Evolutionary conservation across 257 asterid species (phyloP).

Genomic region (Eustoma russellianum): DNA sequence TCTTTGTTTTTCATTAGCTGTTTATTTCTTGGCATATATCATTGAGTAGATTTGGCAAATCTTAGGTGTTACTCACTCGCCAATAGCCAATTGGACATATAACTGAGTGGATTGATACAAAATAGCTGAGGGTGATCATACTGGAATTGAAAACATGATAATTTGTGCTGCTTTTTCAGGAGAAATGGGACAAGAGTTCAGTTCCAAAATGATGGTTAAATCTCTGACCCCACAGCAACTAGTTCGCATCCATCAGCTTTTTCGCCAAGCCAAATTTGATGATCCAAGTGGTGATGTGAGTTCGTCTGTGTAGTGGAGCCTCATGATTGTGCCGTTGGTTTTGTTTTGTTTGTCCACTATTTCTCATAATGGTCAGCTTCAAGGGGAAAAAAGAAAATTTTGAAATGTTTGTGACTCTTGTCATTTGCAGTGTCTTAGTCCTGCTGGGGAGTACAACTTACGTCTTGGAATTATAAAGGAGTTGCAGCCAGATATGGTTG

Average conservation of each 20-base stretch:
- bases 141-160: no score
- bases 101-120: no score
- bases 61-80: neutral
- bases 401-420: constrained; percentile 4
- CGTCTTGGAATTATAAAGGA: constrained; percentile 87
- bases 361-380: constrained; percentile 1
- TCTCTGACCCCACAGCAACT: constrained; percentile 79
- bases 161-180: constrained; percentile 25
- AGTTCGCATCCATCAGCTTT: constrained; percentile 85
- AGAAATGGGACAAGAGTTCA: constrained; percentile 85
- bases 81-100: no score
- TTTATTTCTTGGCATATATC: no score
- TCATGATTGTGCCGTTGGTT: neutral
- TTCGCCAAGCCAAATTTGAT: constrained; percentile 94
- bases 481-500: constrained; percentile 92
- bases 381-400: neutral
- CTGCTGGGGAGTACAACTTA: constrained; percentile 89
- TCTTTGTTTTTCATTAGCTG: no score
- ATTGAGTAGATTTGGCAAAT: no score
- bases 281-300: constrained; percentile 91
- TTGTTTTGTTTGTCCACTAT: neutral
- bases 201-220: constrained; percentile 55
- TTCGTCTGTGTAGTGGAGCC: constrained; percentile 9
- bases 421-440: constrained; percentile 72
- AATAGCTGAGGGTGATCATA: no score